Percentiles rank a stretch among this genome's conserved stretches.
Evolutionary conservation across 2,329 filamentous ascomycete genomes (phyloP).

Genomic region (Xylaria sp.): DNA sequence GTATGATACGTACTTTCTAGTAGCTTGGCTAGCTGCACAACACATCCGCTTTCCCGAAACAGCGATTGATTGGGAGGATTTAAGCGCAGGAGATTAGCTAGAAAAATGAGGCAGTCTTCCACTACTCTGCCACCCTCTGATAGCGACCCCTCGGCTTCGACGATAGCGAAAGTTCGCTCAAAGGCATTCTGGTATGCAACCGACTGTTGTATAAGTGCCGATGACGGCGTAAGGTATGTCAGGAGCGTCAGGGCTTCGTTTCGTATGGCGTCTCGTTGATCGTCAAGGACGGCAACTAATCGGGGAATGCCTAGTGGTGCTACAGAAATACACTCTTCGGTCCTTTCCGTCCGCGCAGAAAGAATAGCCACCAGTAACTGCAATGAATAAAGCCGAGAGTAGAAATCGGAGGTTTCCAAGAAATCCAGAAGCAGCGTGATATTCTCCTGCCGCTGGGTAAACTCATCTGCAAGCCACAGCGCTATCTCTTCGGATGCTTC

Average conservation of each 20-base stretch:
- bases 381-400: slow-evolving; percentile 88
- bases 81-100: slow-evolving; percentile 87
- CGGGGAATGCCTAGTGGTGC: slow-evolving; percentile 89
- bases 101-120: slow-evolving; percentile 90
- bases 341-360: slow-evolving; percentile 85
- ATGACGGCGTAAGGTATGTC: slow-evolving; percentile 86
- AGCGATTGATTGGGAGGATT: slow-evolving; percentile 94
- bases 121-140: slow-evolving; percentile 85
- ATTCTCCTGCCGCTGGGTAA: slow-evolving; percentile 97
- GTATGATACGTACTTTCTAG: slow-evolving; percentile 68
- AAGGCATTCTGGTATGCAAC: slow-evolving; percentile 97
- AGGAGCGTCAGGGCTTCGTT: slow-evolving; percentile 90
- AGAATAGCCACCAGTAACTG: slow-evolving; percentile 90
- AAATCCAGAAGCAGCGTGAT: slow-evolving; percentile 90
- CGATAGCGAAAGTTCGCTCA: slow-evolving; percentile 83
- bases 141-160: slow-evolving; percentile 83
- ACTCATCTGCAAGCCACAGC: slow-evolving; percentile 96
- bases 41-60: slow-evolving; percentile 89
- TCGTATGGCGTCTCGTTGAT: slow-evolving; percentile 84
- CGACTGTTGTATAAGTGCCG: slow-evolving; percentile 89
- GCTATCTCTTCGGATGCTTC: slow-evolving; percentile 97
- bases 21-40: slow-evolving; percentile 76
- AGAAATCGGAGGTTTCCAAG: slow-evolving; percentile 87
- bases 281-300: slow-evolving; percentile 84
- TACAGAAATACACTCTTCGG: slow-evolving; percentile 92